phyloP scores from a whole-genome alignment of 192 early-diverging fungal species.

The Diversispora eburnea region DNA sequence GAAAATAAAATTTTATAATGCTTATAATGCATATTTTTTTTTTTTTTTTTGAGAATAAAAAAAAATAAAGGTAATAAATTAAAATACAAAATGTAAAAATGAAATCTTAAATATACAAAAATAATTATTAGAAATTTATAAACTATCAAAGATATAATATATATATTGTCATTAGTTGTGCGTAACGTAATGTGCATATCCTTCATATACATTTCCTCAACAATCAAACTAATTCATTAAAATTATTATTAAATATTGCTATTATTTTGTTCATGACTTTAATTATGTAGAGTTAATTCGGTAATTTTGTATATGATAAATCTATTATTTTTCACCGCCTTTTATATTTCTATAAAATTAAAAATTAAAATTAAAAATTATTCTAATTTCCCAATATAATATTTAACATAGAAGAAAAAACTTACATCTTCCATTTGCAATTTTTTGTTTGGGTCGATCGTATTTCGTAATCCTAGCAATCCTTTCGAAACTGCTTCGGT shows the following conservation, averaged over 20 bases:
- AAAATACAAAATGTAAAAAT: not conserved
- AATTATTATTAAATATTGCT: not conserved
- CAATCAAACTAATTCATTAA: no score
- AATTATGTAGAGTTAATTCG: no score
- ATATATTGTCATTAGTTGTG: no score
- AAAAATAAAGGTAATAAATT: not conserved
- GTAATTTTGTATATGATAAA: no score
- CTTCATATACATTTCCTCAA: no score
- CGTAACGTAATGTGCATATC: no score
- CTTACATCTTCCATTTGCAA: constrained; percentile 76
- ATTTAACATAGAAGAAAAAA: constrained; percentile 10
- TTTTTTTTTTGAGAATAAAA: not conserved
- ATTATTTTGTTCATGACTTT: not conserved
- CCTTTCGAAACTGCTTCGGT: constrained; percentile 91
- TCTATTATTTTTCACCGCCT: not conserved
- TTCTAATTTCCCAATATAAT: not conserved
- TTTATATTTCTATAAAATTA: constrained; percentile 24
- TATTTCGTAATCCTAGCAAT: constrained; percentile 85
- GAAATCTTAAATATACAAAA: no score
- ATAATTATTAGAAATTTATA: no score
- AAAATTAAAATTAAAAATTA: not conserved
- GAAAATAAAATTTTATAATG: no score
- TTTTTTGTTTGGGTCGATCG: constrained; percentile 77
- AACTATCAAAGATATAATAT: no score
- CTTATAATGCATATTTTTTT: no score